Evolutionary conservation across 148 eudicot species (phyloP).

Genomic region (Spergularia marina): DNA sequence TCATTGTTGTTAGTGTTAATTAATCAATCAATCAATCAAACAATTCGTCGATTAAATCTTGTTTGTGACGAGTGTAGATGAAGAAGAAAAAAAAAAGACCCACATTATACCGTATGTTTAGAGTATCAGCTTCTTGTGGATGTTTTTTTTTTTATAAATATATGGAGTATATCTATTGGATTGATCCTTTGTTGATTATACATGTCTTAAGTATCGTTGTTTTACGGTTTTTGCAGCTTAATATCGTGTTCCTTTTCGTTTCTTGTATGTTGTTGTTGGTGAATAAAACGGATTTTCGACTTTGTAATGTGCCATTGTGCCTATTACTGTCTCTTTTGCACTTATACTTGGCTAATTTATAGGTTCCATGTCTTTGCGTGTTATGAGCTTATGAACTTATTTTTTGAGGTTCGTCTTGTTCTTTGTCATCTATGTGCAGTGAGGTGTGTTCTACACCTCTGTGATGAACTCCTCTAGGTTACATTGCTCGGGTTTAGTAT

Average conservation of each 20-base stretch:
- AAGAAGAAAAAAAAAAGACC: background rate
- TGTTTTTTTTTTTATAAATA: background rate
- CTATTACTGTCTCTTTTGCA: too few species aligned
- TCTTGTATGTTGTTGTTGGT: background rate
- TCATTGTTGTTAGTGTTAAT: conserved; percentile 19
- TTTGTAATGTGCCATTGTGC: too few species aligned
- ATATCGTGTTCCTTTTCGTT: background rate
- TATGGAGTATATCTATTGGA: background rate
- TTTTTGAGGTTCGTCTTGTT: too few species aligned
- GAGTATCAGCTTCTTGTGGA: background rate
- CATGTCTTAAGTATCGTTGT: background rate
- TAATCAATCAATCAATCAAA: too few species aligned
- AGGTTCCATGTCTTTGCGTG: too few species aligned
- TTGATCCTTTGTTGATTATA: background rate
- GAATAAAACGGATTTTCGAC: background rate
- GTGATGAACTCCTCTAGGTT: too few species aligned
- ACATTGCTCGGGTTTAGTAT: background rate
- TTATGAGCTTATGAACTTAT: too few species aligned
- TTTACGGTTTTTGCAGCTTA: background rate
- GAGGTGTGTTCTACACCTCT: too few species aligned
- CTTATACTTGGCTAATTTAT: too few species aligned
- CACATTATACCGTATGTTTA: background rate
- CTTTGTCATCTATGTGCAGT: too few species aligned
- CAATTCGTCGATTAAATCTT: background rate
- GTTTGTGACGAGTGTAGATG: conserved; percentile 14